A percentile compares a stretch with the other conserved stretches of the same genome.
Conservation (phyloP, 345 rosid species). For the Citrus australasica region DNA sequence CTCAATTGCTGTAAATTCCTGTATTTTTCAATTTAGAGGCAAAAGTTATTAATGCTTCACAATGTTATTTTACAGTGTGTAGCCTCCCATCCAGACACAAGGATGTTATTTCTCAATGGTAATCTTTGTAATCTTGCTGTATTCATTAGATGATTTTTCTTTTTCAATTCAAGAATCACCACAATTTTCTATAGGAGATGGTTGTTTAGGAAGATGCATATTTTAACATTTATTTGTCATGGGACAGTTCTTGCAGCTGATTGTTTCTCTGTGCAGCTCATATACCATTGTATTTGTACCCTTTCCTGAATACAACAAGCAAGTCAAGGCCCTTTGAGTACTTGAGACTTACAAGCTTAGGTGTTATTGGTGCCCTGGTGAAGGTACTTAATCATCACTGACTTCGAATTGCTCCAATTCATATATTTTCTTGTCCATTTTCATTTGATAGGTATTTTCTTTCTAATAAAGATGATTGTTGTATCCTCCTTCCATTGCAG, state of each 20-base stretch:
- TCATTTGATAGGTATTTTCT: background rate
- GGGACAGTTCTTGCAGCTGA: background rate
- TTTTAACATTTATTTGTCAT: background rate
- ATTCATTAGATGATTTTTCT: background rate
- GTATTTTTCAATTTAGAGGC: conserved; percentile 5
- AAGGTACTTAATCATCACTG: conserved; percentile 52
- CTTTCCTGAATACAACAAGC: conserved; percentile 93
- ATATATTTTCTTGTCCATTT: background rate
- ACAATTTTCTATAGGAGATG: background rate
- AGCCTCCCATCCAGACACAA: conserved; percentile 96
- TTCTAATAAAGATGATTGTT: background rate
- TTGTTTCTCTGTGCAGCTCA: conserved; percentile 61
- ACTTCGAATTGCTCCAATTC: background rate
- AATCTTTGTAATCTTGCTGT: conserved; percentile 23
- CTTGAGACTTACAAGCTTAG: conserved; percentile 93
- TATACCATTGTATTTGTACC: conserved; percentile 87
- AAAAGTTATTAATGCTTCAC: conserved; percentile 3
- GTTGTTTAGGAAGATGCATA: background rate
- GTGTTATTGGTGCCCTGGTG: conserved; percentile 98
- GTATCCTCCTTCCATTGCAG: conserved; percentile 31
- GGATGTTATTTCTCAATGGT: conserved; percentile 92
- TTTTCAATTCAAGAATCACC: background rate
- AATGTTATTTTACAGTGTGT: conserved; percentile 71
- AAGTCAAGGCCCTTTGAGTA: conserved; percentile 97
- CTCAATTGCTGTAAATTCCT: background rate